Evolutionary conservation across 2,329 filamentous ascomycete species (phyloP).

Genomic region (Pseudogymnoascus sp.): DNA sequence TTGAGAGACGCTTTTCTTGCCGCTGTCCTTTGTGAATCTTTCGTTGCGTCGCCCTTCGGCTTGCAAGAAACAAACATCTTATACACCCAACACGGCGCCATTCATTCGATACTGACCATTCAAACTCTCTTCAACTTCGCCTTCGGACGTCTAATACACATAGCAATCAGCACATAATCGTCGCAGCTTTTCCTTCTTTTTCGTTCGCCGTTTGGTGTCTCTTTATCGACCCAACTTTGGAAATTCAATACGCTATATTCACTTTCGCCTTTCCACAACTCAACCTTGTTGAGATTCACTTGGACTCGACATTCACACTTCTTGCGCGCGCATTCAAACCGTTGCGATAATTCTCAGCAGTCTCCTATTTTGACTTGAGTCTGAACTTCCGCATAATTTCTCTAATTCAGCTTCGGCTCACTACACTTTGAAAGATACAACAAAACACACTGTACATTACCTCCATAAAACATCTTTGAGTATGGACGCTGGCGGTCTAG

Average conservation of each 20-base stretch:
- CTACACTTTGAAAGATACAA: not conserved
- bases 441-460: constrained; percentile 7
- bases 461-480: constrained; percentile 17
- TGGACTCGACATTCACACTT: not conserved
- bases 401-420: constrained; percentile 3
- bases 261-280: not conserved
- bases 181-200: not conserved
- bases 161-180: constrained; percentile 8
- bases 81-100: not conserved
- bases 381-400: constrained; percentile 2
- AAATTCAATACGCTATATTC: not conserved
- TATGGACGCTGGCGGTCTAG: constrained; percentile 96
- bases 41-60: constrained; percentile 1
- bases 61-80: not conserved
- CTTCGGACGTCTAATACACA: not conserved
- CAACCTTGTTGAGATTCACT: not conserved
- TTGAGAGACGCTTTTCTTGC: constrained; percentile 1
- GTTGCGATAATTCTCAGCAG: constrained; percentile 3
- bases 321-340: not conserved
- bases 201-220: not conserved
- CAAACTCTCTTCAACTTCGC: not conserved
- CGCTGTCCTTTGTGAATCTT: constrained; percentile 1
- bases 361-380: not conserved
- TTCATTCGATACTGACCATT: not conserved
- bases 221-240: not conserved